phyloP scores from a whole-genome alignment of 805 yeast species.

The Clavispora asparagi region DNA sequence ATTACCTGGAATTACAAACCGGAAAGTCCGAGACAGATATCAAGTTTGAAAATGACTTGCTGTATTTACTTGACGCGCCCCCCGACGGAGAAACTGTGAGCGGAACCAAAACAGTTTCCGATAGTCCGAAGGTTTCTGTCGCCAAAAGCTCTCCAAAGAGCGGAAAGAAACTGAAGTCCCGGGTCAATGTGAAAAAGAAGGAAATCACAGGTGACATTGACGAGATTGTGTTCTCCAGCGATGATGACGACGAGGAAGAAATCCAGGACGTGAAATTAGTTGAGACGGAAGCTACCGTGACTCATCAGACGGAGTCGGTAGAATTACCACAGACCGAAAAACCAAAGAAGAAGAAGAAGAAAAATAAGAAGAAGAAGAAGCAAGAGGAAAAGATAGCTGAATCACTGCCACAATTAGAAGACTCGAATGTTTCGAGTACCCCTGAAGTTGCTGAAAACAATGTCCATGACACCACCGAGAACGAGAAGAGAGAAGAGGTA shows the following conservation, averaged over 20 bases:
- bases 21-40: slow-evolving; percentile 9
- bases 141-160: background rate
- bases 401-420: no score
- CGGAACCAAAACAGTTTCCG: slow-evolving; percentile 2
- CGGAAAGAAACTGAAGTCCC: background rate
- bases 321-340: background rate
- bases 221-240: slow-evolving; percentile 23
- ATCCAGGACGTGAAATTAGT: background rate
- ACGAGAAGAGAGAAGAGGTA: no score
- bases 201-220: slow-evolving; percentile 26
- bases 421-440: no score
- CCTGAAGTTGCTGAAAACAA: no score
- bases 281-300: background rate
- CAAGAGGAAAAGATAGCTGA: background rate
- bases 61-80: slow-evolving; percentile 17
- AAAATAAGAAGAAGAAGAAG: background rate
- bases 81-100: background rate
- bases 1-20: slow-evolving; percentile 12
- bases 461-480: no score
- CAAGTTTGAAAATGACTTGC: slow-evolving; percentile 26
- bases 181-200: slow-evolving; percentile 10
- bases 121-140: background rate
- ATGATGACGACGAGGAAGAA: slow-evolving; percentile 14
- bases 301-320: background rate
- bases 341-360: background rate